Evolutionary conservation across 805 yeast genomes (phyloP).

Genomic region (Ogataea wickerhamii): DNA sequence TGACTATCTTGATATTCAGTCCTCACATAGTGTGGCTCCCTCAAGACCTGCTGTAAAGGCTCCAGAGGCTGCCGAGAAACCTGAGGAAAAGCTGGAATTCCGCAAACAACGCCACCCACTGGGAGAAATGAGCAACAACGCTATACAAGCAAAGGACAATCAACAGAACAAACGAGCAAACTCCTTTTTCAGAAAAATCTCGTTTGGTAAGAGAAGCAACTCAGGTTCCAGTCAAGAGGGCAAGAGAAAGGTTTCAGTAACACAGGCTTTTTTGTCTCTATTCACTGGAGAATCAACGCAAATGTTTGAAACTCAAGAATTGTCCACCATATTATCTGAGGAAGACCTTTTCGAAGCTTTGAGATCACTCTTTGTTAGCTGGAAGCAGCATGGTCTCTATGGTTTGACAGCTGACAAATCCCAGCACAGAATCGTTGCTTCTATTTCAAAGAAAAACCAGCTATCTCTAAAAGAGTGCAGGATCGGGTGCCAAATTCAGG

Average conservation of each 20-base stretch:
- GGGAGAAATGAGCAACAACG: constrained; percentile 21
- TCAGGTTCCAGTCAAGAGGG: constrained; percentile 5
- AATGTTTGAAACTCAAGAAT: constrained; percentile 31
- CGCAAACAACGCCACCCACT: constrained; percentile 24
- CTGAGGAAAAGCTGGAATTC: constrained; percentile 15
- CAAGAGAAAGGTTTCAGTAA: constrained; percentile 22
- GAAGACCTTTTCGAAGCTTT: constrained; percentile 64
- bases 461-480: constrained; percentile 61
- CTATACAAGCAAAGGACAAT: constrained; percentile 11
- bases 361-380: constrained; percentile 55
- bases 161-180: constrained; percentile 19
- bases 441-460: constrained; percentile 57
- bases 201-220: constrained; percentile 43
- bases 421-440: constrained; percentile 51
- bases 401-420: constrained; percentile 46
- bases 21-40: constrained; percentile 3
- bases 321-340: constrained; percentile 35
- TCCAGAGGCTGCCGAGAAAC: constrained; percentile 1
- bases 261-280: constrained; percentile 38
- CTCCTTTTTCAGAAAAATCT: constrained; percentile 45
- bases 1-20: background rate
- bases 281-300: constrained; percentile 29
- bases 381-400: constrained; percentile 70
- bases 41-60: background rate
- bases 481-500: constrained; percentile 51